Conservation (phyloP, 192 early-diverging fungal genomes). For the Coemansia sp. region DNA sequence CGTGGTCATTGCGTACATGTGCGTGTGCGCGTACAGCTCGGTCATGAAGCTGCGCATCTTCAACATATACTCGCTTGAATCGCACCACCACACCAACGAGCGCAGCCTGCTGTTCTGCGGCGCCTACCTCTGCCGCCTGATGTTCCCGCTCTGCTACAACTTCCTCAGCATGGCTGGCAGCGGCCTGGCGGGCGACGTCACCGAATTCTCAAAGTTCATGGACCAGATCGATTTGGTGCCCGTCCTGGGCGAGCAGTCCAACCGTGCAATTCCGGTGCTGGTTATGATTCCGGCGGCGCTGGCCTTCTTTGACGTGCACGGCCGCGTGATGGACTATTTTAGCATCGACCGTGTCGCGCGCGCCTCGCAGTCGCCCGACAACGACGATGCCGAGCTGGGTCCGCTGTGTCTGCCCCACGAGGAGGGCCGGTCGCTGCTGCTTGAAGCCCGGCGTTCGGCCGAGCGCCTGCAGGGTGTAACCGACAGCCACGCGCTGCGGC, state of each 20-base stretch:
- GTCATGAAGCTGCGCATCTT: conserved; percentile 88
- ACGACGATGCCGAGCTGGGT: conserved; percentile 36
- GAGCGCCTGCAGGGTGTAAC: conserved; percentile 39
- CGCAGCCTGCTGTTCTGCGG: conserved; percentile 87
- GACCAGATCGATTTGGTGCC: conserved; percentile 84
- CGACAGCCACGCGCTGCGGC: conserved; percentile 3
- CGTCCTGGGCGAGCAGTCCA: conserved; percentile 81
- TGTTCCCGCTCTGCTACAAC: conserved; percentile 91
- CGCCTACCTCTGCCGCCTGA: conserved; percentile 82
- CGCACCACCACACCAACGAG: conserved; percentile 92
- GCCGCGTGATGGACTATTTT: conserved; percentile 69
- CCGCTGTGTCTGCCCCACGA: conserved; percentile 38
- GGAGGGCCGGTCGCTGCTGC: conserved; percentile 44
- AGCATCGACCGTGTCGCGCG: conserved; percentile 14
- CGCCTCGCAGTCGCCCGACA: conserved; percentile 5
- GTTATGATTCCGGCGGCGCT: conserved; percentile 74
- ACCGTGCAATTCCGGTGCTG: conserved; percentile 81
- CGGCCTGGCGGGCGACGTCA: conserved; percentile 42
- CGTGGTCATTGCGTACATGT: conserved; percentile 84
- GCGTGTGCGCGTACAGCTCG: conserved; percentile 84
- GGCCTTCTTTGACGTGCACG: conserved; percentile 79
- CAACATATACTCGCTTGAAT: conserved; percentile 82
- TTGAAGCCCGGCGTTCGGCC: conserved; percentile 38
- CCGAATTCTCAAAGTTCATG: conserved; percentile 65
- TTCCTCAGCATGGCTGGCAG: conserved; percentile 68